Evolutionary conservation across 1,284 basidiomycete species (phyloP).

Genomic region (Leccinum subfulvum): DNA sequence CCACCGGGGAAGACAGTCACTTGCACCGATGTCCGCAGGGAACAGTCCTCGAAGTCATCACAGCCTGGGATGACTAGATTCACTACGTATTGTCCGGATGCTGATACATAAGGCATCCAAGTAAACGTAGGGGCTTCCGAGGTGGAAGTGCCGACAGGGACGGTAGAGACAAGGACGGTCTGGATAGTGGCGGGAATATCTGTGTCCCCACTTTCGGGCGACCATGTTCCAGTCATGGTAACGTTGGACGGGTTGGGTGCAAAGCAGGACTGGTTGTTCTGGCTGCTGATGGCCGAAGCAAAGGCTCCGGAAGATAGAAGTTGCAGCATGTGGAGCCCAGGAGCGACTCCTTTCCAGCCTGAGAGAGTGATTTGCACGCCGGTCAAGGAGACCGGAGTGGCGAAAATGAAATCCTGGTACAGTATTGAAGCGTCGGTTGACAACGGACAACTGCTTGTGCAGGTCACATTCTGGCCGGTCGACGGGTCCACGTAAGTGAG

Average conservation of each 20-base stretch:
- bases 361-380: constrained; percentile 84
- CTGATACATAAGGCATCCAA: constrained; percentile 88
- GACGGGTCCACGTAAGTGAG: constrained; percentile 77
- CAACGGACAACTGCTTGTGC: constrained; percentile 70
- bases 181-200: constrained; percentile 79
- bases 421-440: constrained; percentile 70
- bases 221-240: constrained; percentile 69
- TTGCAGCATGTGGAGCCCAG: constrained; percentile 87
- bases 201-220: constrained; percentile 58
- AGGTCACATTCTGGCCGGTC: constrained; percentile 72
- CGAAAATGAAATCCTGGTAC: constrained; percentile 89
- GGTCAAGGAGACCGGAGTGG: constrained; percentile 61
- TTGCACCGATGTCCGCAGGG: constrained; percentile 76
- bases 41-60: constrained; percentile 76
- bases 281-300: constrained; percentile 61
- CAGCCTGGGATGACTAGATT: constrained; percentile 89
- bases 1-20: constrained; percentile 81
- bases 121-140: constrained; percentile 73
- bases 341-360: constrained; percentile 71
- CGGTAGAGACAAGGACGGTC: constrained; percentile 68
- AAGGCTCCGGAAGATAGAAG: constrained; percentile 90
- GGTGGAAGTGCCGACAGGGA: constrained; percentile 63
- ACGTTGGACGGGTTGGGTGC: constrained; percentile 69
- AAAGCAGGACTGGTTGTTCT: constrained; percentile 75
- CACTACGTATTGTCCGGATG: constrained; percentile 83